Base-by-base conservation (phyloP, 805 yeast species). In the Cyberlindnera subsufficiens region DNA sequence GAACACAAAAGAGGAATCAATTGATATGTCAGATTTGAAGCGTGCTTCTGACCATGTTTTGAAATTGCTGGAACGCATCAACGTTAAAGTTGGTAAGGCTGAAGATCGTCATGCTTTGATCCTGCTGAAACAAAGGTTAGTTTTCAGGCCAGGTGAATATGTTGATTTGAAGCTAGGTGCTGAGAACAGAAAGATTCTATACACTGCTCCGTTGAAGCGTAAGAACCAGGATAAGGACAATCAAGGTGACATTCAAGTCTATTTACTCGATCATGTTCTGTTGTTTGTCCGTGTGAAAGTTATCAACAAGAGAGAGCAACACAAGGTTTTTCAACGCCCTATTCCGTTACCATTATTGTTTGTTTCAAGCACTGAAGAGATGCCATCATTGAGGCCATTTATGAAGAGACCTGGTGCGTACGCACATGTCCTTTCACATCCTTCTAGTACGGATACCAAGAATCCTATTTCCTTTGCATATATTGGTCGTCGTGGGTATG, bases 91-190 rank as follows among this genome's bases (percentile, higher is more conserved):
- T 33, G 99, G 99, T 66, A 90, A 84, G 53, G 87, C 95, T 27
- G 89, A 93, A 32, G 96, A 91, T 68, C 75, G 96, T 50, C 88
- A 89, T 66, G 87, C 90, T 51, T 75, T 93, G 47, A 84, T 89
- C 69, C 81, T 89, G 39, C 72, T 93, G 59, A 86, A 86, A 56
- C 96, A 87, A 61, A 81, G 87, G 41, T 73, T 93, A 46, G 82
- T 88, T 27, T 84, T 82, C 67, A 74, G 85, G 48, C 82, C 82
- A 5, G 89, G 88, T 46, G 96, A 90, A 55, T 78, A 82, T 55
- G 90, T 83, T 52, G 95, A 91, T 58, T 72, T 93, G 67, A 88
- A 87, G 50, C 71, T 93, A 51, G 78, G 82, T 39, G 88, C 88
- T 45, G 95, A 85, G 52, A 79, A 84, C 54, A 72, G 98, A 43